These are phyloP conservation scores for Dianthus caryophyllus DNA, from an alignment of 148 eudicot genomes.

Conservation along the genomic window DNA sequence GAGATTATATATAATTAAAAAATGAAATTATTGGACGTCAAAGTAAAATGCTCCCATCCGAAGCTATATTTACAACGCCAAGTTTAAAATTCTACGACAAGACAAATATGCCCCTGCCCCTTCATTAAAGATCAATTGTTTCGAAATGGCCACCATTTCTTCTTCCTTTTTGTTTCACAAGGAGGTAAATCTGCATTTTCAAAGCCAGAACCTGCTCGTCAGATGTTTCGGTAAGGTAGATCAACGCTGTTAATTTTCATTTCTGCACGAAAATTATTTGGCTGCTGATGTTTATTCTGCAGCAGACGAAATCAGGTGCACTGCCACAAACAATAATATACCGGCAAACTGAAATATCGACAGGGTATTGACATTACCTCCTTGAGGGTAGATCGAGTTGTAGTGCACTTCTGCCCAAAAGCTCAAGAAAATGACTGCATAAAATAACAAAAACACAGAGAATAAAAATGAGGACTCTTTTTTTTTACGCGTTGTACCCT, in stretches of 20 bases:
- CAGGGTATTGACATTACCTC: constrained; percentile 45
- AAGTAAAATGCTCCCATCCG: constrained; percentile 4
- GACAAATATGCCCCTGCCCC: neutral
- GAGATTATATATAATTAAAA: constrained; percentile 12
- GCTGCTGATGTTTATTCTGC: neutral
- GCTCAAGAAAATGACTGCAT: constrained; percentile 54
- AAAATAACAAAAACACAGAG: neutral
- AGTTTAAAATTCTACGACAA: constrained; percentile 1
- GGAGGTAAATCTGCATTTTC: constrained; percentile 56
- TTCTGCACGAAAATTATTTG: neutral
- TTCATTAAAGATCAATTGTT: constrained; percentile 33
- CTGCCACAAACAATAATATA: constrained; percentile 1
- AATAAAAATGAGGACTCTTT: neutral
- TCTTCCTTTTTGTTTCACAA: constrained; percentile 60
- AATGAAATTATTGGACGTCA: constrained; percentile 18
- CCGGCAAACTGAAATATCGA: neutral
- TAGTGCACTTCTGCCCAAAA: constrained; percentile 99
- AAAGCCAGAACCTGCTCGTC: constrained; percentile 6
- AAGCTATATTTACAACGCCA: constrained; percentile 26
- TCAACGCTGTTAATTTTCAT: no score
- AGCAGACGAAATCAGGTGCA: constrained; percentile 8
- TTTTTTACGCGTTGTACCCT: neutral
- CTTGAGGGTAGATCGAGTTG: constrained; percentile 89
- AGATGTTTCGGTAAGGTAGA: neutral
- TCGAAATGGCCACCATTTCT: constrained; percentile 72